Evolutionary conservation across 164 flowering plant species (phyloP).

Genomic region (Dillenia turbinata): DNA sequence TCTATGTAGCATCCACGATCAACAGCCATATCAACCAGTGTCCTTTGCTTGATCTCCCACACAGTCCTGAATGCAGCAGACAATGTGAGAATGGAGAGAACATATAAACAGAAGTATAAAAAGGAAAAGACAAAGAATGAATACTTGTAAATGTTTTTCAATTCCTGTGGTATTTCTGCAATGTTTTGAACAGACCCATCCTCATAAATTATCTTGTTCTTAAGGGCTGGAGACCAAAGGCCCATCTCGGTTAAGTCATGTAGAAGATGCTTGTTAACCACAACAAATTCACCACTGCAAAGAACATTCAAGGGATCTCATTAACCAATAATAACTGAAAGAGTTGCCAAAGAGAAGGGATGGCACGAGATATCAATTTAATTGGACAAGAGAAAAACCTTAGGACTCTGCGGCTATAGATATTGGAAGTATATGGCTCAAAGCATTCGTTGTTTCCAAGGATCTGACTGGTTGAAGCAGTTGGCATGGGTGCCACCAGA

Average conservation of each 20-base stretch:
- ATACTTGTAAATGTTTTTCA: conserved; percentile 78
- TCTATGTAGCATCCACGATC: conserved; percentile 95
- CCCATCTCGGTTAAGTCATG: conserved; percentile 98
- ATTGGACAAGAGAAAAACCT: conserved; percentile 40
- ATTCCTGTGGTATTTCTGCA: conserved; percentile 65
- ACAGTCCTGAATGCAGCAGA: conserved; percentile 57
- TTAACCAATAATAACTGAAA: background rate
- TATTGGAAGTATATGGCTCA: conserved; percentile 97
- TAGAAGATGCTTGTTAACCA: conserved; percentile 97
- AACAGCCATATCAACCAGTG: conserved; percentile 94
- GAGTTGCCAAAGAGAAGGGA: conserved; percentile 2
- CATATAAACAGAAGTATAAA: background rate
- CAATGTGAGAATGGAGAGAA: conserved; percentile 7
- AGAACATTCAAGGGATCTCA: background rate
- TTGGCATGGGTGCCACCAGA: conserved; percentile 96
- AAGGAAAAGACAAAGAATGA: conserved; percentile 1
- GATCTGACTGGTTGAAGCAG: conserved; percentile 99
- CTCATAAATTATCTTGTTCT: conserved; percentile 79
- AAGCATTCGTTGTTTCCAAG: conserved; percentile 98
- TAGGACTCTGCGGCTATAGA: conserved; percentile 88
- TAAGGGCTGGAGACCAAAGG: conserved; percentile 81
- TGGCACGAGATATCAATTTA: background rate
- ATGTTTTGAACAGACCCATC: conserved; percentile 84
- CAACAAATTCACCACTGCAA: conserved; percentile 95
- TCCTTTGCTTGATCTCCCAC: conserved; percentile 97